These are phyloP conservation scores for Agrocybe pediades DNA, from an alignment of 768 basidiomycete genomes.

Conservation along the genomic window DNA sequence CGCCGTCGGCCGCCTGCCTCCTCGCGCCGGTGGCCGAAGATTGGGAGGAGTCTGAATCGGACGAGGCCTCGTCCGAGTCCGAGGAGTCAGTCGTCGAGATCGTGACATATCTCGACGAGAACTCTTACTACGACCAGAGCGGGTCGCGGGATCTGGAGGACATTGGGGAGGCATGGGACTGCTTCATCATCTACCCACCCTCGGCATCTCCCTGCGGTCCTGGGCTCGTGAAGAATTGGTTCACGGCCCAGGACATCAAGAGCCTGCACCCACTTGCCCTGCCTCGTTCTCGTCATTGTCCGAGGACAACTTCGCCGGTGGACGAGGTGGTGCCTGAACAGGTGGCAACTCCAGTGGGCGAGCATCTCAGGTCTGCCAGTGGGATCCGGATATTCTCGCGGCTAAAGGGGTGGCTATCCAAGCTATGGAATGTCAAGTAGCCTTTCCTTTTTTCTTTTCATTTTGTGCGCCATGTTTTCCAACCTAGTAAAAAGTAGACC, in stretches of 20 bases:
- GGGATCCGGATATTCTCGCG: slow-evolving; percentile 16
- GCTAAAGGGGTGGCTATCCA: slow-evolving; percentile 17
- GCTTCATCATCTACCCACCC: slow-evolving; percentile 10
- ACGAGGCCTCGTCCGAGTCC: slow-evolving; percentile 5
- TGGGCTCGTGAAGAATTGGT: slow-evolving; percentile 17
- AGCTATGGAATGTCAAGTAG: too few species aligned
- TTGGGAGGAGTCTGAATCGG: slow-evolving; percentile 6
- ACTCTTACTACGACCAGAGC: too few species aligned
- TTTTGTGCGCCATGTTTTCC: too few species aligned
- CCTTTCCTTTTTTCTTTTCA: too few species aligned
- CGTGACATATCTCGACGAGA: neutral
- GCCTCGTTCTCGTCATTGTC: neutral
- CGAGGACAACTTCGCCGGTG: neutral
- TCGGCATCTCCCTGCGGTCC: slow-evolving; percentile 12
- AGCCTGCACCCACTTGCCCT: slow-evolving; percentile 4
- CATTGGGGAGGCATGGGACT: slow-evolving; percentile 13
- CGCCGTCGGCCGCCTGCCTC: too few species aligned
- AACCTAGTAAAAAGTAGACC: too few species aligned
- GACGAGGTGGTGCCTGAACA: too few species aligned
- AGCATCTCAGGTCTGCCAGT: slow-evolving; percentile 7
- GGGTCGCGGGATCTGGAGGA: neutral
- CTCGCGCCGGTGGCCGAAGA: neutral
- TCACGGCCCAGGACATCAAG: slow-evolving; percentile 12
- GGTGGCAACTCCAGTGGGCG: neutral
- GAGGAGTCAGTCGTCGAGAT: slow-evolving; percentile 6